These are phyloP conservation scores for Chalaropsis thielavioides DNA, from an alignment of 2,329 filamentous ascomycete species.

Conservation along the genomic window DNA sequence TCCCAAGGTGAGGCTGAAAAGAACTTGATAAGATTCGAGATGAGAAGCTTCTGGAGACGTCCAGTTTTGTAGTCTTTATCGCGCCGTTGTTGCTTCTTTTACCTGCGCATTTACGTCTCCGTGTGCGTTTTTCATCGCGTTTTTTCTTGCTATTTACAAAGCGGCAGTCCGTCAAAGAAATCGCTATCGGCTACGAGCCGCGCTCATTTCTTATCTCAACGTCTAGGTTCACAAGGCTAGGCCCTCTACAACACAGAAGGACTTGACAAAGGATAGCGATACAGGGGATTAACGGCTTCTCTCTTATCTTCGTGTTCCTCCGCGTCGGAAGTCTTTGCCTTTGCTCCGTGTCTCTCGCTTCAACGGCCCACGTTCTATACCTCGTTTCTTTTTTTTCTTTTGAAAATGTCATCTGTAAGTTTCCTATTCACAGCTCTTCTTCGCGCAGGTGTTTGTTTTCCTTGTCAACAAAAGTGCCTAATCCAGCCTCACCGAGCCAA, in stretches of 20 bases:
- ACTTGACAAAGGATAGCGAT: not conserved
- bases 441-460: no score
- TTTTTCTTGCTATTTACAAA: not conserved
- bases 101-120: not conserved
- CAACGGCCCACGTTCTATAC: not conserved
- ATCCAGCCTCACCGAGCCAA: not conserved
- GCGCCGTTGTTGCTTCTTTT: not conserved
- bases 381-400: not conserved
- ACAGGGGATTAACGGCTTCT: not conserved
- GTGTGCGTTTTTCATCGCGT: constrained; percentile 5
- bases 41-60: constrained; percentile 15
- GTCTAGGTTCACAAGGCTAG: not conserved
- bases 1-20: constrained; percentile 5
- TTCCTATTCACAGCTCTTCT: no score
- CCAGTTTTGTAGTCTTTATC: not conserved
- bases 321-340: not conserved
- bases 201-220: not conserved
- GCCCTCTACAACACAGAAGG: not conserved
- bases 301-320: not conserved
- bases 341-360: not conserved
- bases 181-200: not conserved
- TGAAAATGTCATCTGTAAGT: constrained; percentile 13
- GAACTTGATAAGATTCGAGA: constrained; percentile 5
- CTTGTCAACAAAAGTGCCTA: not conserved
- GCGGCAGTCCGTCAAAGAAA: not conserved